Percentiles rank a stretch among this genome's conserved stretches.
These are phyloP conservation scores for Leptomonas seymouri DNA, from an alignment of 208 protist species.

Conservation along the genomic window DNA sequence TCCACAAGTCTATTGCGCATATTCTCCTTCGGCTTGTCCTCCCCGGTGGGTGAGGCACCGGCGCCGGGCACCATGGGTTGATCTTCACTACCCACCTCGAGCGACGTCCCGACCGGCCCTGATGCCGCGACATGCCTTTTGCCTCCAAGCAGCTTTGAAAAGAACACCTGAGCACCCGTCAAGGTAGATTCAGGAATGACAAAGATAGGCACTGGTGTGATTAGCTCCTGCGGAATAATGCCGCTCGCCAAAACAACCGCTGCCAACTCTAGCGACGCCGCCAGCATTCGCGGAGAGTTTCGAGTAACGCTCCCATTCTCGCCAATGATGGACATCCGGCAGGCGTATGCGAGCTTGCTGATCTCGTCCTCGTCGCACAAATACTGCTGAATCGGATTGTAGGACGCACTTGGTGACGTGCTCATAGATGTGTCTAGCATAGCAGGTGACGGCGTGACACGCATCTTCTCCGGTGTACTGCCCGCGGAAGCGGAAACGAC, in stretches of 20 bases:
- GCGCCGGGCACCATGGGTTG: not conserved
- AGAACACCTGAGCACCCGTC: constrained; percentile 56
- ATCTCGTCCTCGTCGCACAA: constrained; percentile 39
- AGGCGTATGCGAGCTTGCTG: constrained; percentile 55
- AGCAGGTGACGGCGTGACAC: not conserved
- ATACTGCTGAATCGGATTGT: constrained; percentile 25
- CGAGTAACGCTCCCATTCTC: constrained; percentile 35
- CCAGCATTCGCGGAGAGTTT: constrained; percentile 40
- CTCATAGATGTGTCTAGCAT: not conserved
- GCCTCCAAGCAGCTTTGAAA: constrained; percentile 57
- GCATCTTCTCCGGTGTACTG: constrained; percentile 8
- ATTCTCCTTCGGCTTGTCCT: constrained; percentile 33
- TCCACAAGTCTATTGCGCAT: constrained; percentile 67
- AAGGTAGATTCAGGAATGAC: constrained; percentile 37
- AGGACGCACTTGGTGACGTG: not conserved
- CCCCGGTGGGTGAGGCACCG: not conserved
- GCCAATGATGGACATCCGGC: constrained; percentile 44
- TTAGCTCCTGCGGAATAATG: constrained; percentile 48
- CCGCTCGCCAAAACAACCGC: constrained; percentile 60
- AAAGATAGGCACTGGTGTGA: constrained; percentile 32
- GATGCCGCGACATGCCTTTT: constrained; percentile 7
- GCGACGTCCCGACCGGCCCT: not conserved
- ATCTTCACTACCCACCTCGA: not conserved
- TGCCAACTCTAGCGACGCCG: constrained; percentile 57
- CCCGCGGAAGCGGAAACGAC: not conserved